Base-by-base conservation (phyloP, 2,329 filamentous ascomycete genomes). In the Pseudocercospora fijiensis region DNA sequence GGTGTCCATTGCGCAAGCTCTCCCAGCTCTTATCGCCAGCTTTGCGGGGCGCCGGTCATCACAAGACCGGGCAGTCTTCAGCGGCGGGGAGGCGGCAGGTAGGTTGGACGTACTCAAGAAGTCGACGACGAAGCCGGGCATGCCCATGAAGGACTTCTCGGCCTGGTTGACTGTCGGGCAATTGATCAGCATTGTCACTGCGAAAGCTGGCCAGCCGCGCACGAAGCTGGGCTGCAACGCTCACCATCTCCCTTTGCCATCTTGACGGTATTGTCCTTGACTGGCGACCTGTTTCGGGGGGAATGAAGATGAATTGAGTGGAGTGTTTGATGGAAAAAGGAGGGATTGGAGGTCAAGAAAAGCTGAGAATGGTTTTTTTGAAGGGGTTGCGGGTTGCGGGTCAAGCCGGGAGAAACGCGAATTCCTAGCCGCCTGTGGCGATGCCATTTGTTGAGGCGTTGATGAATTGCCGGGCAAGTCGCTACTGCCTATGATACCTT, bases 101-200 rank as follows among this genome's bases (percentile, higher is more conserved):
- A 55, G 66, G 56, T 58, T 5, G 45, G 69, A 95, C 93, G 79
- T 96, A 96, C 92, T 98, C 88, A 98, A 81, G 88, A 98, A 98
- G 86, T 98, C 94, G 79, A 96, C 91, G 80, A 97, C 79, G 87
- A 98, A 98, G 81, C 91, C 91, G 66, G 73, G 73, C 73, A 75
- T 75, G 71, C 73, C 73, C 70, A 75, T 72, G 65, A 64, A 65
- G 61, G 57, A 55, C 61, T 66, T 65, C 59, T 60, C 30, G 26
- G 57, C 60, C 58, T 66, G 61, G 61, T 65, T 58, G n/a, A 61
- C 63, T 63, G 56, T 45, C 59, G 57, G 16, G 45, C 37, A 56
- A 27, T 16, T 49, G 47, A 30, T 62, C 58, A 37, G 52, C 37
- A 63, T 51, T 18, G 58, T 61, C 41, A 64, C 62, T 63, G 27